Base-by-base conservation (phyloP, 179 eudicot genomes). In the Beta lomatogona region DNA sequence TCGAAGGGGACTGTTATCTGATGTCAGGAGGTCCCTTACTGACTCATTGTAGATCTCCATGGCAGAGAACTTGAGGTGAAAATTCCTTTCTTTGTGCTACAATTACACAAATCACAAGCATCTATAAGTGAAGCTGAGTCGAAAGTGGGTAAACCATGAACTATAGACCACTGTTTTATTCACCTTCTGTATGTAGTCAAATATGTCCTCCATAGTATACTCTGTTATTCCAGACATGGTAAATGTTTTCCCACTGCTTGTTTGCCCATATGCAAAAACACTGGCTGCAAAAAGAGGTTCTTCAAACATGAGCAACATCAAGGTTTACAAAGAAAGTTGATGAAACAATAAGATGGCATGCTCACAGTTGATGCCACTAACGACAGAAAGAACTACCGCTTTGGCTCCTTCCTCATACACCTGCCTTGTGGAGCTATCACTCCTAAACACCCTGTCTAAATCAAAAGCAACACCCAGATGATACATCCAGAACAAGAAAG, bases 21-120 rank as follows among this genome's bases (percentile, higher is more conserved):
- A n/a, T 65, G 92, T 90, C 61, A 97, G 90, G 78, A 97, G 94
- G 86, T 97, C 99, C 72, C 97, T 87, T 16, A 97, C 97, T 45
- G 94, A 92, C 89, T 97, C 99, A 79, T 97, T 97, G 85, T 97
- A 97, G 81, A 97, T 97, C 84, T 97, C 99, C 94, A 97, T 87
- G 28, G 99, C 98, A 84, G 97, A 93, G 85, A 97, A 93, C 88
- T 91, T 93, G 86, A 97, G 75, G 59, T 82, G 81, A 82, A 91
- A 97, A 73, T 92, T 90, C 86, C 99, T 87, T 75, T 94, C 98
- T 75, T 80, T 79, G 83, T 93, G 97, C 99, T 97, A 83, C 87
- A 89, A 73, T 81, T 46, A 79, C 65, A 78, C 22, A 71, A 83
- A 52, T 78, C 65, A 78, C 22, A 71, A 83, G 55, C 68, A 81